Percentiles rank a stretch among this genome's conserved stretches.
These are phyloP conservation scores for Pseudevernia furfuracea DNA, from an alignment of 495 filamentous ascomycete genomes.

Conservation along the genomic window DNA sequence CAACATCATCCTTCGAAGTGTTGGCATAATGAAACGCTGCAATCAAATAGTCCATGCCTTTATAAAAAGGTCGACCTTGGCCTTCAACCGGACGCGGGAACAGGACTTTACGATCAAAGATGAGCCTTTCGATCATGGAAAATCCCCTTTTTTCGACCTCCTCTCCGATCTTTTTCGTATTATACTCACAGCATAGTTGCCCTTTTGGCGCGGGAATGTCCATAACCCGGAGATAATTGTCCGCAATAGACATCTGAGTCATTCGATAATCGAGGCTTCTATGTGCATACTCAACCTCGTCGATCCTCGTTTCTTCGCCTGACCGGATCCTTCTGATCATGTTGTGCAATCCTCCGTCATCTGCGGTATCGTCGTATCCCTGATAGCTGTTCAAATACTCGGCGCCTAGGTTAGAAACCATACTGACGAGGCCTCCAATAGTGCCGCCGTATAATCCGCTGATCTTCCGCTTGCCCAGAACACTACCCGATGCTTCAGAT, in stretches of 20 bases:
- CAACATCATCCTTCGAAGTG: not conserved
- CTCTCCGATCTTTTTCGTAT: not conserved
- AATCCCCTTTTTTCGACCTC: not conserved
- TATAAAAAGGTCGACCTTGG: not conserved
- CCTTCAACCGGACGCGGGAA: conserved; percentile 1
- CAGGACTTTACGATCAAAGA: not conserved
- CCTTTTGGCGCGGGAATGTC: not conserved
- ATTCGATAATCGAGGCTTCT: conserved; percentile 10
- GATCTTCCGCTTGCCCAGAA: conserved; percentile 8
- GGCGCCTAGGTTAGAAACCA: not conserved
- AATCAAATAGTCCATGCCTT: not conserved
- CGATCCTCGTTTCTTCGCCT: not conserved
- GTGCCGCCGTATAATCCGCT: conserved; percentile 6
- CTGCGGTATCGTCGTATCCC: conserved; percentile 2
- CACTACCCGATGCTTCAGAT: not conserved
- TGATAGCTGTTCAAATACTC: conserved; percentile 13
- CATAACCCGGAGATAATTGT: conserved; percentile 11
- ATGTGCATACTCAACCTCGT: not conserved
- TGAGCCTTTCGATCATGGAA: not conserved
- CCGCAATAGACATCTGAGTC: conserved; percentile 15
- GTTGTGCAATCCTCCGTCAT: conserved; percentile 5
- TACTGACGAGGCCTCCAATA: not conserved
- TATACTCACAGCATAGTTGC: conserved; percentile 7
- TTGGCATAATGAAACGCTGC: conserved; percentile 11
- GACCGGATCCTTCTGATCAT: not conserved